Conservation (phyloP, 164 flowering plant species). For the Vitis labrusca region DNA sequence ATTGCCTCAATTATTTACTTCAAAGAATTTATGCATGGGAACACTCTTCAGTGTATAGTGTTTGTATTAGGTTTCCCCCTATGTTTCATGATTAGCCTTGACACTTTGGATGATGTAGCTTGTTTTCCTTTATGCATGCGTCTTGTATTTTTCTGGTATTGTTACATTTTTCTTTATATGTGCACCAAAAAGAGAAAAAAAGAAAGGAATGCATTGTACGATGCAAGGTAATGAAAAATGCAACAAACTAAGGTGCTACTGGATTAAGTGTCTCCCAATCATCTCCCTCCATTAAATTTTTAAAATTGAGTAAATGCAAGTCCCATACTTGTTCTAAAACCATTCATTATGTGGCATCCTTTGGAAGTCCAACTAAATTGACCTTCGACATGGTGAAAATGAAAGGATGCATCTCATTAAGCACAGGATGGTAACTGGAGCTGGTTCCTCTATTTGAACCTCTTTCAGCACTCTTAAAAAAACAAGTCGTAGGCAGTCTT, state of each 20-base stretch:
- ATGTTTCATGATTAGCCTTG: too few relatives aligned
- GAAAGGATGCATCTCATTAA: background rate
- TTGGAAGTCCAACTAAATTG: background rate
- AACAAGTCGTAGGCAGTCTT: too few relatives aligned
- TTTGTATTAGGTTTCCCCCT: too few relatives aligned
- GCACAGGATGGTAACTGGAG: background rate
- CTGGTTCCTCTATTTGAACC: background rate
- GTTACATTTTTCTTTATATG: background rate
- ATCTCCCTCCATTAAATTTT: background rate
- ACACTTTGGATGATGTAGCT: too few relatives aligned
- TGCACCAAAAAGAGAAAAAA: background rate
- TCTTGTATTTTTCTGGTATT: too few relatives aligned
- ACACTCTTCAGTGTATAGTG: too few relatives aligned
- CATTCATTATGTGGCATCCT: background rate
- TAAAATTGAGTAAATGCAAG: background rate
- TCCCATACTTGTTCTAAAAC: too few relatives aligned
- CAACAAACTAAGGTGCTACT: background rate
- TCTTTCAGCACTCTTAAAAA: too few relatives aligned
- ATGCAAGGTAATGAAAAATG: background rate
- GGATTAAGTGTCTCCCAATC: background rate
- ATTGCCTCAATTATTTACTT: too few relatives aligned
- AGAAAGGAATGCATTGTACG: background rate
- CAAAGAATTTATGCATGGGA: too few relatives aligned
- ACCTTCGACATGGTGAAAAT: background rate
- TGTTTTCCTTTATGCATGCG: too few relatives aligned